Conservation (phyloP, 257 asterid genomes). For the Anisodus acutangulus region DNA sequence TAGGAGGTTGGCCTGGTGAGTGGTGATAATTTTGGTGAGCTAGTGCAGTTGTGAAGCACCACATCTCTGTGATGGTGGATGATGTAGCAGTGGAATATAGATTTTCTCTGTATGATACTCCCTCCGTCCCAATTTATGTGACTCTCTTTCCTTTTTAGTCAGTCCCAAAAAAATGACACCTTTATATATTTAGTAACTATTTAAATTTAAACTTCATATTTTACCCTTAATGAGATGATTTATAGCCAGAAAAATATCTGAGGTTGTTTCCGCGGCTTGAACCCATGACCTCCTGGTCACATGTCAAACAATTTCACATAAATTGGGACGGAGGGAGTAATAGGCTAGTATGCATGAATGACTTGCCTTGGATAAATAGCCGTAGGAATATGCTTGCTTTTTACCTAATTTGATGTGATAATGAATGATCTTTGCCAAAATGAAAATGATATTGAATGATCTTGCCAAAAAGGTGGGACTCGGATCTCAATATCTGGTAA, state of each 20-base stretch:
- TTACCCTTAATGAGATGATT: no score
- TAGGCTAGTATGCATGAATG: slow-evolving; percentile 2
- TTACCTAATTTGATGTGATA: slow-evolving; percentile 4
- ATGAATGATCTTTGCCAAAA: background rate
- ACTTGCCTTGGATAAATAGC: background rate
- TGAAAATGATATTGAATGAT: background rate
- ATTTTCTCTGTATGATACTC: slow-evolving; percentile 1
- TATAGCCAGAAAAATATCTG: no score
- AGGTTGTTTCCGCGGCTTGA: no score
- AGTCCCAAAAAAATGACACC: no score
- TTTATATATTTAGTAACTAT: no score
- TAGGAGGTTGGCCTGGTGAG: slow-evolving; percentile 13
- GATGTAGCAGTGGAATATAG: background rate
- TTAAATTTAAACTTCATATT: no score
- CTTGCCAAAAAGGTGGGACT: background rate
- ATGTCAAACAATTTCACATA: no score
- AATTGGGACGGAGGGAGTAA: no score
- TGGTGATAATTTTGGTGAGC: slow-evolving; percentile 18
- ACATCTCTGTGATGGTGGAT: background rate
- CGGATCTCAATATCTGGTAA: background rate
- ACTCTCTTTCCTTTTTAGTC: no score
- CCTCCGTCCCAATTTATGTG: no score
- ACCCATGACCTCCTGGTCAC: no score
- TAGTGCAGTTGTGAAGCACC: slow-evolving; percentile 6
- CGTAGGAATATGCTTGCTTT: background rate